A percentile compares a stretch with the other conserved stretches of the same genome.
Conservation (phyloP, 2,329 filamentous ascomycete genomes). For the Phaeosphaeriaceae sp. region DNA sequence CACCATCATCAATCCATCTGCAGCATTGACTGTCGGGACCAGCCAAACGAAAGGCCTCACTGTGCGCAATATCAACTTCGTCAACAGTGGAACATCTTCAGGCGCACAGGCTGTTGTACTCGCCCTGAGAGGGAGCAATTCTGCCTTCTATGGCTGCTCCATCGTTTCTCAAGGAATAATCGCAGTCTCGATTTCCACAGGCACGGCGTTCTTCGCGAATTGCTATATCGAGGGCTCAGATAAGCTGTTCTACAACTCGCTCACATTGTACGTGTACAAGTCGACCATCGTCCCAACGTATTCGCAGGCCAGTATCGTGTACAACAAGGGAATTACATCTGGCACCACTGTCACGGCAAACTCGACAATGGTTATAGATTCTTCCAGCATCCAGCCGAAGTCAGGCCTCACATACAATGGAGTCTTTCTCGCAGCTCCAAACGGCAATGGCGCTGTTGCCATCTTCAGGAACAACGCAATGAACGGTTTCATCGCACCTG, state of each 20-base stretch:
- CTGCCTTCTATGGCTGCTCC: slow-evolving; percentile 56
- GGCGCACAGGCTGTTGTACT: slow-evolving; percentile 29
- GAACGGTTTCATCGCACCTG: slow-evolving; percentile 48
- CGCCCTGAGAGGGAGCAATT: slow-evolving; percentile 49
- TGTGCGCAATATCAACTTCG: slow-evolving; percentile 52
- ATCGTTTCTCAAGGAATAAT: slow-evolving; percentile 50
- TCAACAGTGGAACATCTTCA: slow-evolving; percentile 34
- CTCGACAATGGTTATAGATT: slow-evolving; percentile 54
- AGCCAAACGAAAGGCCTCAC: slow-evolving; percentile 43
- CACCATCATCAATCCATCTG: slow-evolving; percentile 36
- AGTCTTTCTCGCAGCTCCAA: slow-evolving; percentile 55
- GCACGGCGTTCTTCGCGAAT: slow-evolving; percentile 52
- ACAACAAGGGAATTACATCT: slow-evolving; percentile 47
- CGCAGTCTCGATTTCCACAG: slow-evolving; percentile 37
- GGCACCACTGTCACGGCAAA: slow-evolving; percentile 27
- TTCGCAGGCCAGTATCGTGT: slow-evolving; percentile 47
- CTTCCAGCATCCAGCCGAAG: slow-evolving; percentile 46
- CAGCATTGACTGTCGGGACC: slow-evolving; percentile 40
- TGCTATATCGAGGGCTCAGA: slow-evolving; percentile 56
- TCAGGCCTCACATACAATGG: slow-evolving; percentile 46
- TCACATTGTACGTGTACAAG: slow-evolving; percentile 53
- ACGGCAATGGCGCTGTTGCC: slow-evolving; percentile 50
- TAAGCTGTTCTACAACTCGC: slow-evolving; percentile 53
- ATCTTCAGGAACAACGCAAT: slow-evolving; percentile 53
- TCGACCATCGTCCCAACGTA: slow-evolving; percentile 53